Evolutionary conservation across 2,329 filamentous ascomycete species (phyloP).

Genomic region (Mycogone perniciosa): DNA sequence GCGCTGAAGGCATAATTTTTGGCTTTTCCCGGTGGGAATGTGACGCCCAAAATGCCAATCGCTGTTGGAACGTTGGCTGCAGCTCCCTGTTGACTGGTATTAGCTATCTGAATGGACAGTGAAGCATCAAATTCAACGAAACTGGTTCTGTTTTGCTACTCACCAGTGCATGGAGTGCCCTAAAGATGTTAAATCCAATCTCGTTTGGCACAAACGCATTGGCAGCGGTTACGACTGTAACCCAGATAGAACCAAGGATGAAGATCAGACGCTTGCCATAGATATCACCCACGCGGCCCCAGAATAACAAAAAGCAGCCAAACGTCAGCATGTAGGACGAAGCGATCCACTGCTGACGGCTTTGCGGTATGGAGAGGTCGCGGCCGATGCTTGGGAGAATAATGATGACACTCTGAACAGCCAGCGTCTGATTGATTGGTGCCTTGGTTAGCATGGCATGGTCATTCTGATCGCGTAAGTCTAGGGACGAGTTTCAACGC

Average conservation of each 20-base stretch:
- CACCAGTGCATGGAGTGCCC: constrained; percentile 58
- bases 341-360: constrained; percentile 59
- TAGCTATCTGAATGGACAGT: background rate
- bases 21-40: constrained; percentile 59
- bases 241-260: constrained; percentile 56
- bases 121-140: background rate
- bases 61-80: constrained; percentile 66
- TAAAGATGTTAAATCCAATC: constrained; percentile 60
- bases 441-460: background rate
- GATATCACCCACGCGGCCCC: constrained; percentile 61
- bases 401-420: constrained; percentile 54
- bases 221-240: constrained; percentile 50
- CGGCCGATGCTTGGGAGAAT: constrained; percentile 55
- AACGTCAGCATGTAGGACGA: constrained; percentile 61
- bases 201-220: constrained; percentile 62
- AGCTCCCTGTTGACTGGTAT: constrained; percentile 39
- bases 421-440: constrained; percentile 40
- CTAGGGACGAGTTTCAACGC: background rate
- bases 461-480: background rate
- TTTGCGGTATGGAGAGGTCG: constrained; percentile 50
- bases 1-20: constrained; percentile 66
- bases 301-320: constrained; percentile 61
- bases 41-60: constrained; percentile 62
- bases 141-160: background rate
- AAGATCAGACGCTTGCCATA: constrained; percentile 62